These are phyloP conservation scores for Exophiala lecanii-corni DNA, from an alignment of 2,329 filamentous ascomycete species.

Conservation along the genomic window DNA sequence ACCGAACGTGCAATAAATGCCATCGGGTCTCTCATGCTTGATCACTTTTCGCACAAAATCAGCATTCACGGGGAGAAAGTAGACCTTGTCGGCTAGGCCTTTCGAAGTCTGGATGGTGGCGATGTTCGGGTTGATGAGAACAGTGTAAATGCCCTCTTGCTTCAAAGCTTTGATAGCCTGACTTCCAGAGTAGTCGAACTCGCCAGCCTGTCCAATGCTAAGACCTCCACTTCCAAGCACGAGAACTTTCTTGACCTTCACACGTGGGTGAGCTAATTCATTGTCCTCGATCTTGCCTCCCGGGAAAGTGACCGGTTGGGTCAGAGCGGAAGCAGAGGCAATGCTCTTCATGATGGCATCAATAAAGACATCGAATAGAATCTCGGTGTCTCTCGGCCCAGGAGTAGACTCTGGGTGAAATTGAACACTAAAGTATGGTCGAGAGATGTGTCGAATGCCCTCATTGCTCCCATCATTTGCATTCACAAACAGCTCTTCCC, in stretches of 20 bases:
- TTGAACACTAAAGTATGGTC: constrained; percentile 98
- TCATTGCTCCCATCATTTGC: constrained; percentile 98
- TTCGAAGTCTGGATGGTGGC: constrained; percentile 98
- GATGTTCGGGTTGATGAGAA: constrained; percentile 98
- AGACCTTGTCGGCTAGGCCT: constrained; percentile 95
- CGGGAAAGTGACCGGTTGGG: constrained; percentile 75
- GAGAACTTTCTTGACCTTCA: constrained; percentile 88
- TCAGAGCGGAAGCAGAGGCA: constrained; percentile 61
- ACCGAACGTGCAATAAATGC: constrained; percentile 96
- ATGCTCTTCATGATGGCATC: constrained; percentile 71
- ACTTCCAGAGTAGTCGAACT: constrained; percentile 97
- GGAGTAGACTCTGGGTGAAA: constrained; percentile 98
- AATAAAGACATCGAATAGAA: constrained; percentile 95
- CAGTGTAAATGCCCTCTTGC: constrained; percentile 95
- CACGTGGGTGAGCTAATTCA: constrained; percentile 66
- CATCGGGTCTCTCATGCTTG: constrained; percentile 86
- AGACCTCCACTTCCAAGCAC: constrained; percentile 91
- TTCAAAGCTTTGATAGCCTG: constrained; percentile 98
- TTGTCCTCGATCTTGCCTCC: constrained; percentile 79
- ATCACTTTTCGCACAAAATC: constrained; percentile 99
- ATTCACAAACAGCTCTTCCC: constrained; percentile 95
- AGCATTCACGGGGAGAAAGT: constrained; percentile 94
- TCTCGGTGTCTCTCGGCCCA: constrained; percentile 91
- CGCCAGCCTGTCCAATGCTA: constrained; percentile 94
- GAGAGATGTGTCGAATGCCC: constrained; percentile 80